Evolutionary conservation across 345 rosid genomes (phyloP), one percentile per base, ranked within the genome.

Genomic region (Xanthoceras sorbifolium): DNA sequence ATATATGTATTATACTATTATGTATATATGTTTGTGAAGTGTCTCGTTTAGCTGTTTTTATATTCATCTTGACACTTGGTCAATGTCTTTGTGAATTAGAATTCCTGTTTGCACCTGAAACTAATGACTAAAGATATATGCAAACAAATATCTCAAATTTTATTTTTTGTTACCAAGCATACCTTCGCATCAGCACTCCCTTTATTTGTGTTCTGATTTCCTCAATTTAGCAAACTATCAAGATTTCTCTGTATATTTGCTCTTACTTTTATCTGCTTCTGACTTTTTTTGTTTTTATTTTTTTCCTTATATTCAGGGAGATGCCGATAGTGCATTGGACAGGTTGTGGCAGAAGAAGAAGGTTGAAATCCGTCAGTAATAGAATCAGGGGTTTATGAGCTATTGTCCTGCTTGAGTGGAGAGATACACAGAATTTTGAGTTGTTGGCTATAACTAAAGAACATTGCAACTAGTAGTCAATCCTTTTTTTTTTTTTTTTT

Each of bases 321-420:
- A 77, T 64, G 86, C 79, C 25, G 86, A 83, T 74, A 74, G 81
- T 77, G 83, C 77, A 17, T 15, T 80, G 20, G 86, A 81, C 26
- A 72, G 80, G 60, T 80, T 84, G 23, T 81, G 86, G 86, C 84
- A 78, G 74, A 81, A 72, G 76, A 84, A 75, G 76, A 76, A 68
- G 32, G 59, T 42, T 17, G 78, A 48, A 36, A 64, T 75, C 69
- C 50, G 67, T 12, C 79, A 67, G 31, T 5, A 60, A 65, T 76
- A 38, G 66, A 22, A 4, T 54, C n/a, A 5, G 12, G 3, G 17
- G 34, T 55, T 2, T 54, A 57, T 55, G 9, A 46, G 11, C 18
- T 36, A 34, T 23, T 48, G n/a, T 15, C 14, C 34, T 63, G 8
- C 59, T n/a, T 9, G 26, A 26, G 2, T 11, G 62, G 22, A 64